Conservation (phyloP, 306 rosid genomes). For the Prunus mongolica region DNA sequence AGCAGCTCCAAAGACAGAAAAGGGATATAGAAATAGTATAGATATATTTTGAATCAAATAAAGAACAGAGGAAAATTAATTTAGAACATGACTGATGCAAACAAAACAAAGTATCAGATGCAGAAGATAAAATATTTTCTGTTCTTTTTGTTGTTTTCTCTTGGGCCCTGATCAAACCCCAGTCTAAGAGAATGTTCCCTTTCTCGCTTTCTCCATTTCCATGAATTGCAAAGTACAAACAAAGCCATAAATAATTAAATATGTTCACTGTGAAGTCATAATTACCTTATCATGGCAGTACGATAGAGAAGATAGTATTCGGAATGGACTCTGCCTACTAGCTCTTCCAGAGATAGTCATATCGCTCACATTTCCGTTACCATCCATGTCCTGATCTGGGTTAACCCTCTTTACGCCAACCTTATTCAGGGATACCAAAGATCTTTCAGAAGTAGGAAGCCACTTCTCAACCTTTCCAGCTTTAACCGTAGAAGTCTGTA, state of each 20-base stretch:
- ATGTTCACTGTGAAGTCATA: slow-evolving; percentile 1
- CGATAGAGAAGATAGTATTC: slow-evolving; percentile 79
- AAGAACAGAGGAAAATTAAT: background rate
- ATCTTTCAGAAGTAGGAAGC: slow-evolving; percentile 39
- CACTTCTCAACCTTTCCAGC: slow-evolving; percentile 46
- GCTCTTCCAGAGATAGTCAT: slow-evolving; percentile 26
- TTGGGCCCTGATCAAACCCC: background rate
- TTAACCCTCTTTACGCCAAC: slow-evolving; percentile 50
- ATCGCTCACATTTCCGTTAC: slow-evolving; percentile 20
- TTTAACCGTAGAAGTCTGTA: slow-evolving; percentile 45
- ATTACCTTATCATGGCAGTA: slow-evolving; percentile 66
- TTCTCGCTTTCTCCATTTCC: background rate
- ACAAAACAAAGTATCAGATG: background rate
- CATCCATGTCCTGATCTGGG: slow-evolving; percentile 32
- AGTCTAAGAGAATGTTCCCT: background rate
- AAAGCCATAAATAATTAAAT: slow-evolving; percentile 2
- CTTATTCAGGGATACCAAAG: slow-evolving; percentile 37
- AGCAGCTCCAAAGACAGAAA: background rate
- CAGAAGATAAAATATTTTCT: background rate
- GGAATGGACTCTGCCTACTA: slow-evolving; percentile 67
- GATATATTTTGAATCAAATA: background rate
- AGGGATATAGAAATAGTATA: background rate
- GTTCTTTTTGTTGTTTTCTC: background rate
- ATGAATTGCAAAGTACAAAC: background rate
- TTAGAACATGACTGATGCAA: background rate